phyloP scores from a whole-genome alignment of 2,329 filamentous ascomycete genomes.

The Aspergillus transmontanensis region DNA sequence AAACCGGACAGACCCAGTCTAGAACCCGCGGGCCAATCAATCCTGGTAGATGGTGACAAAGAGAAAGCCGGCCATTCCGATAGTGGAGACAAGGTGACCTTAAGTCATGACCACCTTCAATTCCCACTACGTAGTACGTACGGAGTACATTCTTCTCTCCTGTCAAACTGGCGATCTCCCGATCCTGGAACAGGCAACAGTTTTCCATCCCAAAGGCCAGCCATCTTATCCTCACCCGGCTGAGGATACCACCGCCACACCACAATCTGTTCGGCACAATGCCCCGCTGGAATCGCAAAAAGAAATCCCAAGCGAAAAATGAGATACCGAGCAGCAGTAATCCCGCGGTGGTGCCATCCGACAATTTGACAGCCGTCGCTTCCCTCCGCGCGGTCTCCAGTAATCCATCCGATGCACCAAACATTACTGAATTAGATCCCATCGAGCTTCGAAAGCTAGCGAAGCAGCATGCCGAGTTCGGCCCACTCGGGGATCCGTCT shows the following conservation, averaged over 20 bases:
- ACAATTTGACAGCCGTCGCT: conserved; percentile 14
- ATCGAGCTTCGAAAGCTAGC: conserved; percentile 73
- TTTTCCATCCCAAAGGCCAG: not conserved
- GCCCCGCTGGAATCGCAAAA: conserved; percentile 27
- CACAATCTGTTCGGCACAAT: conserved; percentile 12
- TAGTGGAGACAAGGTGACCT: not conserved
- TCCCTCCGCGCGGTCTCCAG: conserved; percentile 21
- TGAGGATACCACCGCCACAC: not conserved
- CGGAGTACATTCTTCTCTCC: not conserved
- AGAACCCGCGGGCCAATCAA: not conserved
- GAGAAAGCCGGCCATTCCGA: conserved; percentile 3
- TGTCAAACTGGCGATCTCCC: not conserved
- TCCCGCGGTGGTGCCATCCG: conserved; percentile 4
- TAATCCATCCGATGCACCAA: conserved; percentile 13
- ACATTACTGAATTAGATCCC: conserved; percentile 36
- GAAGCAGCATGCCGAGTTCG: conserved; percentile 82
- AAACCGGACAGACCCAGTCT: not conserved
- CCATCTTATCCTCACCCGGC: not conserved
- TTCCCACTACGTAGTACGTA: not conserved
- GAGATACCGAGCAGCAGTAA: conserved; percentile 11
- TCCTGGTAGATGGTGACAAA: not conserved
- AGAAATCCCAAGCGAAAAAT: conserved; percentile 15
- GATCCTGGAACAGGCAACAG: not conserved
- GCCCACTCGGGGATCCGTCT: conserved; percentile 72
- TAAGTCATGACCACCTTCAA: conserved; percentile 1